Conservation (phyloP, 2,329 filamentous ascomycete genomes). For the Calonectria pteridis region DNA sequence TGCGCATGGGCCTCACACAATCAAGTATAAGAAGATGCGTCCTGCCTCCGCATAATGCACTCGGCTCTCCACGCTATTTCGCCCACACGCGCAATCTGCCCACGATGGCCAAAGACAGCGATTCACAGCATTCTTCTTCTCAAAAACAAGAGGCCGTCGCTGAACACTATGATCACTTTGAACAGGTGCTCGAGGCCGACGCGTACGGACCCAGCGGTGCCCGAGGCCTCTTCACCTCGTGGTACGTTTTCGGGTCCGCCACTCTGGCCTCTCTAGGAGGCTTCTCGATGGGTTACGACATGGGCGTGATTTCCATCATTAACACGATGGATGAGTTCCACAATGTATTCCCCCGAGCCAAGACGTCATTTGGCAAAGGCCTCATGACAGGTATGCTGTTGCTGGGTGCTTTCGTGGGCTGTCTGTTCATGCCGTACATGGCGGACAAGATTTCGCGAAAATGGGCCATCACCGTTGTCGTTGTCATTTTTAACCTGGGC, state of each 20-base stretch:
- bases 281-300: conserved; percentile 49
- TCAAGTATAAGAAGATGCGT: background rate
- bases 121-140: background rate
- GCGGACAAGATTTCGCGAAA: conserved; percentile 60
- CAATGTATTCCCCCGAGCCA: conserved; percentile 49
- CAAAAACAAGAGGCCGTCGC: background rate
- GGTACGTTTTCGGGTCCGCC: conserved; percentile 55
- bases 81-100: background rate
- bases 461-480: conserved; percentile 63
- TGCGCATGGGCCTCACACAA: background rate
- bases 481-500: conserved; percentile 65
- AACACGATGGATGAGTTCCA: conserved; percentile 59
- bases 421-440: conserved; percentile 24
- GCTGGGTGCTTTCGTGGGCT: conserved; percentile 30
- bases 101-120: background rate
- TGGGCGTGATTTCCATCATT: conserved; percentile 54
- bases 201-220: conserved; percentile 16
- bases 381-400: conserved; percentile 48
- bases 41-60: background rate
- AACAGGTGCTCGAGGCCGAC: background rate
- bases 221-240: conserved; percentile 24
- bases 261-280: conserved; percentile 51
- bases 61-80: background rate
- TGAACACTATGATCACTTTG: background rate
- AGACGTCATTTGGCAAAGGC: conserved; percentile 31